Evolutionary conservation across 2,329 filamentous ascomycete genomes (phyloP), one percentile per base, ranked within the genome.

Genomic region (Colletotrichum plurivorum): DNA sequence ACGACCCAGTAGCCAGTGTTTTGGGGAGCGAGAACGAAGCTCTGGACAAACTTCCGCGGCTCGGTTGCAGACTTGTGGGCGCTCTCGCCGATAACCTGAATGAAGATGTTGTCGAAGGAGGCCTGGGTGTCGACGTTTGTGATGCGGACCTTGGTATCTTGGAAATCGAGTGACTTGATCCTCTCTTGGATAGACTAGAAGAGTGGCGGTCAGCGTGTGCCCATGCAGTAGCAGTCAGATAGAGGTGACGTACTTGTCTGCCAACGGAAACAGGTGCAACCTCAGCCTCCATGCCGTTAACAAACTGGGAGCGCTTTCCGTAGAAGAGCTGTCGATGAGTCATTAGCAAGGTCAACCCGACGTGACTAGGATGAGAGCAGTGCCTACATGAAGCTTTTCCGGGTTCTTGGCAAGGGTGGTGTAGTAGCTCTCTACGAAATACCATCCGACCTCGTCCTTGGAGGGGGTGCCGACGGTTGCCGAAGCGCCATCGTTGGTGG

Each of bases 391-490:
- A 76, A 99, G 93, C 84, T 96, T 97, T 79, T 97, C 94, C 22
- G 96, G 95, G 73, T 87, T 93, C 83, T 95, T 95, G 90, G 95
- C 98, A 78, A 99, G 85, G 71, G 94, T 99, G 75, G 94, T 98
- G 85, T 99, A 99, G 87, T 98, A 99, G 83, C 97, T 94, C 88
- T 98, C 95, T 68, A 99, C 96, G 76, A 99, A 99, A 85, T 95
- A 98, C 96, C 96, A 99, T 82, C 94, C 96, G 74, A 99, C 94
- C 85, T 98, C 94, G 80, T 97, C 94, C 86, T 97, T 98, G 76
- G 87, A 85, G 48, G 90, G 83, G 75, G 88, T 85, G 78, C 80
- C 83, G 64, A 76, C 76, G 48, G 77, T 73, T 71, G 76, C 75
- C 18, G 58, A 41, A 70, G 78, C 72, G 52, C 79, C 75, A 69